Base-by-base conservation (phyloP, 306 rosid genomes). In the Glycine latifolia region DNA sequence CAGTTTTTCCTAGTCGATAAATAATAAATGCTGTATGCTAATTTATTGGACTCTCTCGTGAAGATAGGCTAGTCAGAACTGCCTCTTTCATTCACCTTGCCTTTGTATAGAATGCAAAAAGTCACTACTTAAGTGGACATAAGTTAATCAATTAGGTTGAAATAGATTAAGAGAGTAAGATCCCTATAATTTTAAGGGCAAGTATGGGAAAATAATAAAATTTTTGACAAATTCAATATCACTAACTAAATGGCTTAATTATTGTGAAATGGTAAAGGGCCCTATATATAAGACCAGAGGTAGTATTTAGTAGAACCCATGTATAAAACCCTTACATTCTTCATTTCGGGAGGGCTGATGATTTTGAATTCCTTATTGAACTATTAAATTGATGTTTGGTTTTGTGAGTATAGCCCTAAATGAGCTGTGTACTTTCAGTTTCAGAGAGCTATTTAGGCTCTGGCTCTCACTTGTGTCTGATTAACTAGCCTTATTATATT, bases 341-440 rank as follows among this genome's bases (percentile, higher is more conserved):
- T 62, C 75, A 77, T 83, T 52, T 71, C 16, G 17, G 31, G 73
- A 15, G 13, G 61, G 15, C 79, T 61, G n/a, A 20, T 13, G 65
- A 76, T 61, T 49, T 82, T 76, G 2, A 59, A 50, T 41, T 68
- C 12, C 17, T 44, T 33, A 11, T 77, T 71, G 39, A 77, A 62
- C 68, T 61, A 7, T 33, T 67, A 35, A 67, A 35, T 49, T 68
- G 49, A 65, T 17, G 73, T 60, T 69, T 82, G 77, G 75, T 63
- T 66, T 74, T 55, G 44, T 46, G 66, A 48, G 26, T 59, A 11
- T 4, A 41, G 78, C 33, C 39, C 10, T 26, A 48, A 82, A n/a
- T 20, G 37, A 80, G 47, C 55, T 53, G 41, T 60, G 56, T 26
- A 15, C 80, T 54, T 66, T 66, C 48, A 66, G 13, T 63, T 63